Conservation (phyloP, 805 yeast genomes). For the Komagataella phaffii region DNA sequence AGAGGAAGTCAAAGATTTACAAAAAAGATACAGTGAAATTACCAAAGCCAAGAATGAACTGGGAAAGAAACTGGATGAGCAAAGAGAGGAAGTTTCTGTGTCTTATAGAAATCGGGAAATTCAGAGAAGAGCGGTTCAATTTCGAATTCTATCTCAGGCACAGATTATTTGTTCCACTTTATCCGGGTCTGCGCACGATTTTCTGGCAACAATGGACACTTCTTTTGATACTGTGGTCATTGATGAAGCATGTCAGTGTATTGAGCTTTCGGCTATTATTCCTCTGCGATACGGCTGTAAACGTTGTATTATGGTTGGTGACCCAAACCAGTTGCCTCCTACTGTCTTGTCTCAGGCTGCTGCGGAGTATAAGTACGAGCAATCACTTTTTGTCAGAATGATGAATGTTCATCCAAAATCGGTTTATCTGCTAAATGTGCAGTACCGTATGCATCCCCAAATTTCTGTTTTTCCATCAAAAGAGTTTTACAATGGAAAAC, state of each 20-base stretch:
- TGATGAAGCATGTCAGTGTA: constrained; percentile 97
- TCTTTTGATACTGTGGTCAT: constrained; percentile 83
- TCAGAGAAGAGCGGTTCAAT: constrained; percentile 63
- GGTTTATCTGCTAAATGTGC: constrained; percentile 71
- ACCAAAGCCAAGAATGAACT: constrained; percentile 50
- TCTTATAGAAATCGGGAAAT: constrained; percentile 66
- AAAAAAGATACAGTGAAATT: constrained; percentile 17
- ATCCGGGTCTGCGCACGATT: constrained; percentile 90
- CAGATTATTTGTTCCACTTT: constrained; percentile 85
- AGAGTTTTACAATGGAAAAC: constrained; percentile 62
- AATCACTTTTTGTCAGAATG: constrained; percentile 90
- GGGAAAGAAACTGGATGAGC: constrained; percentile 64
- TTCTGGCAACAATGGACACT: constrained; percentile 59
- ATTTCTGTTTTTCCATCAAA: constrained; percentile 79
- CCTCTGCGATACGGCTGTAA: constrained; percentile 87
- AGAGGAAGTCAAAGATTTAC: constrained; percentile 30
- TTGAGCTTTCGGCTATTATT: constrained; percentile 81
- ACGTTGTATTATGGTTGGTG: constrained; percentile 94
- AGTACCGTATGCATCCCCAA: constrained; percentile 95
- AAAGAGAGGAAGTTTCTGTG: constrained; percentile 59
- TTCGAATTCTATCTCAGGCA: constrained; percentile 55
- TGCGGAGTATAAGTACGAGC: constrained; percentile 67
- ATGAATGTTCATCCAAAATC: constrained; percentile 48
- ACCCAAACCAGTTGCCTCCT: constrained; percentile 96
- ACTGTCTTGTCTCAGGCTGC: constrained; percentile 89